Evolutionary conservation across 2,329 filamentous ascomycete species (phyloP).

Genomic region (Aspergillus novoparasiticus): DNA sequence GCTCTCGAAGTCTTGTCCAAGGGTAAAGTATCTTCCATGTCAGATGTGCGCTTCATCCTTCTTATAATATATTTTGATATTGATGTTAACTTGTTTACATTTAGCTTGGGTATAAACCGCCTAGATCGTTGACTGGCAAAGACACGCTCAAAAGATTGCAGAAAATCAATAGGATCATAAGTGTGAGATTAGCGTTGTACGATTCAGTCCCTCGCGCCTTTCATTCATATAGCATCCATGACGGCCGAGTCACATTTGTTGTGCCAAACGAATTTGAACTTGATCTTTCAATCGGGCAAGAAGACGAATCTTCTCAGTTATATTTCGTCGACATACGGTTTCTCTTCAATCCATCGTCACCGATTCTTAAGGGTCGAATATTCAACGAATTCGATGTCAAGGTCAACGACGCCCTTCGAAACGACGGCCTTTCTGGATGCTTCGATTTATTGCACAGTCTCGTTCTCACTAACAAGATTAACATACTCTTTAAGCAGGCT

Average conservation of each 20-base stretch:
- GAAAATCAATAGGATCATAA: constrained; percentile 80
- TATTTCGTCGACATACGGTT: constrained; percentile 94
- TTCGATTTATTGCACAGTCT: constrained; percentile 88
- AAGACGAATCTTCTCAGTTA: constrained; percentile 80
- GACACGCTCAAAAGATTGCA: constrained; percentile 74
- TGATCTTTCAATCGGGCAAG: constrained; percentile 86
- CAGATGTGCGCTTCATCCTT: constrained; percentile 62
- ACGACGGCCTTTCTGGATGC: constrained; percentile 74
- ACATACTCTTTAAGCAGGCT: constrained; percentile 77
- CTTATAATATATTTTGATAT: constrained; percentile 3
- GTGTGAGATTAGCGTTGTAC: constrained; percentile 79
- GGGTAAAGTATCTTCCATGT: constrained; percentile 75
- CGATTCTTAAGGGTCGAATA: constrained; percentile 64
- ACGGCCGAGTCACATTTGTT: constrained; percentile 87
- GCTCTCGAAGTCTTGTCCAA: constrained; percentile 82
- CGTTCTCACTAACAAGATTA: constrained; percentile 86
- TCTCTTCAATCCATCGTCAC: constrained; percentile 70
- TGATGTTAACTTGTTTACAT: constrained; percentile 22
- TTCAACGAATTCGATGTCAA: constrained; percentile 68
- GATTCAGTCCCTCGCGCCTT: constrained; percentile 82
- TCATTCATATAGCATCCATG: constrained; percentile 73
- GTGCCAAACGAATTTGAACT: constrained; percentile 87
- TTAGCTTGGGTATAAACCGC: constrained; percentile 75
- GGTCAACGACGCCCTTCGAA: constrained; percentile 70
- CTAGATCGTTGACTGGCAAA: constrained; percentile 68